Evolutionary conservation across 1,139 yeast species (phyloP), one percentile per base, ranked within the genome.

Genomic region (Kodamaea derodonti): DNA sequence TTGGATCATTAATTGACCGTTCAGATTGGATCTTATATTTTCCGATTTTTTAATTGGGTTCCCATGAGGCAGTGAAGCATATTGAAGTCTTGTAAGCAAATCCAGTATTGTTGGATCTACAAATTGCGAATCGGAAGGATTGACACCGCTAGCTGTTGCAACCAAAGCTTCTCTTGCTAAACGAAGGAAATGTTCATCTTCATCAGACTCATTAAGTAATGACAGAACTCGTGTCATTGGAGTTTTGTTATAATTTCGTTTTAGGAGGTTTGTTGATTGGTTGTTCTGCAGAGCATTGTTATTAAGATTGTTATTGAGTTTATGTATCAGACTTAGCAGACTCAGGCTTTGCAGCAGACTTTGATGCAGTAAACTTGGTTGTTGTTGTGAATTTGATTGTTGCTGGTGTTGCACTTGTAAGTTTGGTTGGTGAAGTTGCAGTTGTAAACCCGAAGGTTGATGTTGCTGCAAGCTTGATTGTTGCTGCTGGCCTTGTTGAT

Each of bases 51-150:
- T 57, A 17, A 69, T 69, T 5, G 75, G 75, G 42, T 69, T 69
- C 33, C 69, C 46, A 51, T 75, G 81, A 3, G 82, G 80, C 17
- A 78, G 65, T 37, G 69, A 58, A 10, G 74, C 75, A 45, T 76
- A 76, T 43, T 74, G 79, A 33, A 75, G 56, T 38, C 82, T 50
- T 38, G 64, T 61, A 27, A 76, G 54, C 20, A 76, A 59, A 43
- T 73, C 79, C 42, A 65, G 64, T 16, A 76, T 70, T 1, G 81
- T 75, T 4, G 82, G 81, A 48, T 76, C 82, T 13, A 75, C 69
- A 14, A 37, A 35, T 17, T 29, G 39, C n/a, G 50, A 32, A n/a
- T 44, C 52, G 13, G 47, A 43, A 6, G 51, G 50, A 37, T 56
- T 56, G 6, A 58, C 61, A 1, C 63, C 65, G 10, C 48, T 49